These are phyloP conservation scores for Rugonectria rugulosa DNA, from an alignment of 2,329 filamentous ascomycete species.

Conservation along the genomic window DNA sequence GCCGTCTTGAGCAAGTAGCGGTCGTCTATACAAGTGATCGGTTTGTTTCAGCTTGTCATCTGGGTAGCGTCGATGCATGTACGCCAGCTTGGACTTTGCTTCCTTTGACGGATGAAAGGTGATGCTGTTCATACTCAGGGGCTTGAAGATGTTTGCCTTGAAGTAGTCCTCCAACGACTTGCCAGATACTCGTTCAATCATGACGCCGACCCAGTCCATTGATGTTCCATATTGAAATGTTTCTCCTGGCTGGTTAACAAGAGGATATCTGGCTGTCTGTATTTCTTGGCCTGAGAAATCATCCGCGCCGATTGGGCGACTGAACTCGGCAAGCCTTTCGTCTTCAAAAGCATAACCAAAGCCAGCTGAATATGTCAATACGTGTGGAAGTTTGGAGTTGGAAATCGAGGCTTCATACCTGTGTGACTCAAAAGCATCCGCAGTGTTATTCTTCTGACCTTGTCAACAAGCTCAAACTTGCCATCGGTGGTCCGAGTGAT, in stretches of 20 bases:
- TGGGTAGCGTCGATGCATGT: constrained; percentile 3
- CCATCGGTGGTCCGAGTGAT: not conserved
- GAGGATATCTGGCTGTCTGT: not conserved
- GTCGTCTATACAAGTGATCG: constrained; percentile 9
- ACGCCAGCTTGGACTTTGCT: not conserved
- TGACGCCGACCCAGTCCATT: constrained; percentile 21
- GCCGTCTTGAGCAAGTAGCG: not conserved
- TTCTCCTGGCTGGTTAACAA: constrained; percentile 20
- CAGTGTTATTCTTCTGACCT: constrained; percentile 1
- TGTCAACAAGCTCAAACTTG: not conserved
- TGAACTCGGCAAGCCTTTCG: constrained; percentile 3
- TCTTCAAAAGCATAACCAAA: constrained; percentile 20
- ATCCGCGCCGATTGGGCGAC: constrained; percentile 5
- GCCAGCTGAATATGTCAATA: not conserved
- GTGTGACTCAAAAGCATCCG: constrained; percentile 16
- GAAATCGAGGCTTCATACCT: not conserved
- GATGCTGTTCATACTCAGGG: not conserved
- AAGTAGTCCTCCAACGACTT: constrained; percentile 12
- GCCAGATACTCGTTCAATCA: constrained; percentile 11
- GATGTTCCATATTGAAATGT: constrained; percentile 21
- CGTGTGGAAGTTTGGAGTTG: no score
- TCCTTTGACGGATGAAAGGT: constrained; percentile 1
- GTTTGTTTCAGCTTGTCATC: not conserved
- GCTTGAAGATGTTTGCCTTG: constrained; percentile 10
- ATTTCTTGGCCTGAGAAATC: constrained; percentile 6